Evolutionary conservation across 306 rosid species (phyloP), one percentile per base, ranked within the genome.

Genomic region (Rosa multiflora): DNA sequence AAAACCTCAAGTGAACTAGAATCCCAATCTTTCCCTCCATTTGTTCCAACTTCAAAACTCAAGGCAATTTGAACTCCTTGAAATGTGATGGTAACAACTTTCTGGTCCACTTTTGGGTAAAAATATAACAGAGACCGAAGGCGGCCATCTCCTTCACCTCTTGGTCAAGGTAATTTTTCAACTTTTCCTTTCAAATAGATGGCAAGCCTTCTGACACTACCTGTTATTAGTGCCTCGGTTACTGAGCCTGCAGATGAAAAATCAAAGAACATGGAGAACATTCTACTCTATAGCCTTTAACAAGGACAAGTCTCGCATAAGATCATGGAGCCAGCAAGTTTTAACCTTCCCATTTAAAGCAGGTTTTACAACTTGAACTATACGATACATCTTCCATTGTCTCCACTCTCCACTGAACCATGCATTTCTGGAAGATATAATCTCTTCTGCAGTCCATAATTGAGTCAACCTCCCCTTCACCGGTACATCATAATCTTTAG

Each of bases 141-240:
- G 26, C 26, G 26, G 26, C 26, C 26, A 26, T 26, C 26, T 26
- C 26, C 26, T 26, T 26, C 26, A 26, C 26, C 26, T 26, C 26
- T 26, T 26, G 26, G 26, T 26, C 26, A 26, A 26, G 26, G 26
- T 26, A 26, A 26, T 26, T 26, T 26, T 26, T 26, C 26, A 26
- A 26, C 26, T 26, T 26, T 26, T 26, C 26, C 26, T 26, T 26
- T 26, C 26, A 26, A 26, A 26, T 26, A 26, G 26, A 26, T 26
- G 26, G 26, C 26, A 26, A 26, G 26, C 26, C 26, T 26, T 26
- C 29, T 86, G 87, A 49, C 18, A 18, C 13, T 49, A 13, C 55
- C 55, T 1, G 0, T 13, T 14, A 4, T 18, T 49, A 1, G 0
- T 8, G 49, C 10, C 4, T 6, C 8, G 8, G 47, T 4, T 43